Conservation (phyloP, 768 basidiomycete genomes). For the Russula brevipes region DNA sequence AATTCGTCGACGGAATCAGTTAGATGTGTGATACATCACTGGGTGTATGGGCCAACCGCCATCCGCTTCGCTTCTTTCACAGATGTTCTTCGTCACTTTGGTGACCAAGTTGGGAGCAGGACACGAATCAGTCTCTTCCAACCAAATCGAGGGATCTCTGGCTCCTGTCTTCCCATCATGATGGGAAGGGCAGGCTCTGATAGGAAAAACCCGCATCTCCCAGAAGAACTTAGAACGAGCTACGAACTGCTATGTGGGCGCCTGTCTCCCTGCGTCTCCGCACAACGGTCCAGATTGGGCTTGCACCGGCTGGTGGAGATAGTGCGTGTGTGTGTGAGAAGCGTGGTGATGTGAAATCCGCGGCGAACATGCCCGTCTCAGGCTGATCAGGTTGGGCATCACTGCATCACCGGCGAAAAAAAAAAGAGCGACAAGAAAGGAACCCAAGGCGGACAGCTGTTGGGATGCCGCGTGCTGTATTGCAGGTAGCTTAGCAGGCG, state of each 20-base stretch:
- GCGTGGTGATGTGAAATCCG: not conserved
- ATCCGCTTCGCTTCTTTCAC: not conserved
- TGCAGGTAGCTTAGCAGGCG: not conserved
- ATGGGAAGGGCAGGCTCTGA: not conserved
- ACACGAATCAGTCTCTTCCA: not conserved
- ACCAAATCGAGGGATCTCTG: not conserved
- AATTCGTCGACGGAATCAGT: not conserved
- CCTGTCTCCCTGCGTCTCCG: not conserved
- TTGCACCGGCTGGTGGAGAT: slow-evolving; percentile 6
- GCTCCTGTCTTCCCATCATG: not conserved
- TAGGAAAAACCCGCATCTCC: slow-evolving; percentile 1
- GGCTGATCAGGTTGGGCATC: not conserved
- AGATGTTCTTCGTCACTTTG: not conserved
- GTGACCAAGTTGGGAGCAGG: not conserved
- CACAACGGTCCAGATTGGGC: not conserved
- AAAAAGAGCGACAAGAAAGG: not conserved
- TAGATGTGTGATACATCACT: not conserved
- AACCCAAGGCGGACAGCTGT: not conserved
- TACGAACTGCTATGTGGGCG: not conserved
- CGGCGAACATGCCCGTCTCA: slow-evolving; percentile 7
- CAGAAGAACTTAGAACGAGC: not conserved
- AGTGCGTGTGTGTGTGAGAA: not conserved
- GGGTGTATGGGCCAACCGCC: not conserved
- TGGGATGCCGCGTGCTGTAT: not conserved
- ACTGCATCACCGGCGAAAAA: not conserved